These are phyloP conservation scores for Farysia itapuensis DNA, from an alignment of 1,284 basidiomycete genomes.

Conservation along the genomic window DNA sequence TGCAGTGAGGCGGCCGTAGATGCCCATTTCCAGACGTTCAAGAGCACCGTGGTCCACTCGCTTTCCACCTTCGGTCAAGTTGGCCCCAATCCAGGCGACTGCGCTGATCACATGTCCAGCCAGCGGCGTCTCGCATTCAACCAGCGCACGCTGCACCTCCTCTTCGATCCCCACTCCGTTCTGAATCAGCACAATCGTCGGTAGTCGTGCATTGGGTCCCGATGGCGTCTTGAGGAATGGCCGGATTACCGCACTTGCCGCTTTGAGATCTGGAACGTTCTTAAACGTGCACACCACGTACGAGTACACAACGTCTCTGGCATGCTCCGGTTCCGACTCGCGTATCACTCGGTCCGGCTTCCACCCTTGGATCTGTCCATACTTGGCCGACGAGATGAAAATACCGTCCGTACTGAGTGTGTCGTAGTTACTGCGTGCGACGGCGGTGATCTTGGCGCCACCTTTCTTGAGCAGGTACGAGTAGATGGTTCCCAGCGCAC, in stretches of 20 bases:
- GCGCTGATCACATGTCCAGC: constrained; percentile 55
- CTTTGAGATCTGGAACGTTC: constrained; percentile 70
- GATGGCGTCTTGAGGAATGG: constrained; percentile 63
- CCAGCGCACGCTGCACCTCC: constrained; percentile 68
- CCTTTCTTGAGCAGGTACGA: constrained; percentile 69
- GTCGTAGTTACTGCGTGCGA: constrained; percentile 74
- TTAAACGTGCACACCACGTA: constrained; percentile 72
- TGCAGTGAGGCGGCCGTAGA: constrained; percentile 31
- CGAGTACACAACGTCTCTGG: constrained; percentile 68
- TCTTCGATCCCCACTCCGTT: constrained; percentile 76
- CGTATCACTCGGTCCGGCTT: constrained; percentile 69
- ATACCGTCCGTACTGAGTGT: constrained; percentile 65
- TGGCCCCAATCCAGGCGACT: constrained; percentile 63
- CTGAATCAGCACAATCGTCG: constrained; percentile 71
- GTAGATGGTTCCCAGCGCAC: constrained; percentile 65
- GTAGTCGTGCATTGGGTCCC: constrained; percentile 58
- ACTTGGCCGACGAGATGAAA: constrained; percentile 67
- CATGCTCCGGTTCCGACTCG: constrained; percentile 62
- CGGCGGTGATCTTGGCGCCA: constrained; percentile 70
- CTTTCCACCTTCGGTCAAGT: constrained; percentile 36
- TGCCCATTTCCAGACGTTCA: constrained; percentile 60
- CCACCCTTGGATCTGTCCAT: constrained; percentile 68
- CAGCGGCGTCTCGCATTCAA: constrained; percentile 35
- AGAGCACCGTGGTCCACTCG: constrained; percentile 38
- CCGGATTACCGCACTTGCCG: constrained; percentile 67